These are phyloP conservation scores for Syzygium jambos DNA, from an alignment of 345 rosid species.

Conservation along the genomic window DNA sequence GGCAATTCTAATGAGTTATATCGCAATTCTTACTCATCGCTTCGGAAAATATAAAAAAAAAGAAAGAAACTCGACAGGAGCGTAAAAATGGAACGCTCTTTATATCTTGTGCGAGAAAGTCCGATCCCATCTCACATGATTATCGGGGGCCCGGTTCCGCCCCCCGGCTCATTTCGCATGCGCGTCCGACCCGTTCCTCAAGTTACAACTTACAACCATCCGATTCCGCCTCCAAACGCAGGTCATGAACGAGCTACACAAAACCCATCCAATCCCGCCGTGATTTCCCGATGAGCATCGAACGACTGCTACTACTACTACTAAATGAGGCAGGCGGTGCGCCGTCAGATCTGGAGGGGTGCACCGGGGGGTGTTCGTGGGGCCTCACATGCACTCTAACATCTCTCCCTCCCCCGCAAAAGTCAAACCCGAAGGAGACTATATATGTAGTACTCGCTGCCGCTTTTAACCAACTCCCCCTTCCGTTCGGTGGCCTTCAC, in stretches of 20 bases:
- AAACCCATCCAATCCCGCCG: background rate
- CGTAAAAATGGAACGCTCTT: background rate
- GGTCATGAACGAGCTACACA: background rate
- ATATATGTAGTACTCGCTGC: background rate
- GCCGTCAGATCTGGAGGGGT: background rate
- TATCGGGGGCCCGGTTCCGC: too few species aligned
- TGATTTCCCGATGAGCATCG: background rate
- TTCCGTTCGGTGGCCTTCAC: background rate
- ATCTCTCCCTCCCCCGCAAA: background rate
- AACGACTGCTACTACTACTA: too few species aligned
- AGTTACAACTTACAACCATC: too few species aligned
- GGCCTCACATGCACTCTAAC: background rate
- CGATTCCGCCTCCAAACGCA: background rate
- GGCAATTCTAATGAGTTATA: background rate
- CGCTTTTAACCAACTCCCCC: background rate
- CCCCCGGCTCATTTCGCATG: too few species aligned
- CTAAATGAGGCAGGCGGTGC: background rate
- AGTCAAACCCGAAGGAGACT: background rate
- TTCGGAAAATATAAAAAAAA: background rate
- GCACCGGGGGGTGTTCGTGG: background rate
- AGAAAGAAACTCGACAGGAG: too few species aligned
- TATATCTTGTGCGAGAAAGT: accelerated
- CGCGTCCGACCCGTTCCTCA: too few species aligned
- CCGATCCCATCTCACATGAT: accelerated
- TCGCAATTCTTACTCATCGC: accelerated